A percentile compares a stretch with the other conserved stretches of the same genome.
phyloP scores from a whole-genome alignment of 2,329 filamentous ascomycete genomes.

The Mycosphaerelloides madeirae region DNA sequence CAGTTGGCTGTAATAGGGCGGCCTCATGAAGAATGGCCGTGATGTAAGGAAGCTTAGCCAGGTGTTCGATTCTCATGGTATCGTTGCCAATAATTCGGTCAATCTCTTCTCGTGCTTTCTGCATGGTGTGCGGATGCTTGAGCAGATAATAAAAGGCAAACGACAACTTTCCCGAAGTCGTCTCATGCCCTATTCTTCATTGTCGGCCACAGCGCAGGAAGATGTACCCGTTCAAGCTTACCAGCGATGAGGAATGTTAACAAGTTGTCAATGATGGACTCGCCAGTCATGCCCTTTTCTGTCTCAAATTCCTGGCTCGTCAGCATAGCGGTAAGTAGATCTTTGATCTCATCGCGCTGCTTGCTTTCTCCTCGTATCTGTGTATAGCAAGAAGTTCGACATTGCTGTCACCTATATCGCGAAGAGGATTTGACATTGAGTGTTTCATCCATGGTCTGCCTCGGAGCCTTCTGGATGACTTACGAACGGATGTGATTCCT shows the following conservation, averaged over 20 bases:
- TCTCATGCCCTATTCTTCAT: too few species aligned
- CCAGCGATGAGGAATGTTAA: constrained; percentile 62
- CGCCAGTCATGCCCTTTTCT: constrained; percentile 58
- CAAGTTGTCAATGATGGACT: constrained; percentile 63
- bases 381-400: too few species aligned
- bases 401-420: too few species aligned
- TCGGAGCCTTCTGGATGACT: too few species aligned
- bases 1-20: constrained; percentile 56
- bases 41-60: constrained; percentile 62
- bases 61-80: constrained; percentile 56
- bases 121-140: constrained; percentile 56
- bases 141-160: constrained; percentile 63
- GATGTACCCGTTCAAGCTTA: too few species aligned
- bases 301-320: constrained; percentile 63
- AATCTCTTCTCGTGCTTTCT: constrained; percentile 62
- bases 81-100: constrained; percentile 59
- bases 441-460: too few species aligned
- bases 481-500: constrained; percentile 66
- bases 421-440: too few species aligned
- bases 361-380: too few species aligned
- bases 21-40: constrained; percentile 63
- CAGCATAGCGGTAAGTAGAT: constrained; percentile 67
- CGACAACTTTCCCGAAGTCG: constrained; percentile 62
- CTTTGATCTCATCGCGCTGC: constrained; percentile 55
- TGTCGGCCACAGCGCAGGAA: too few species aligned